Evolutionary conservation across 2,329 filamentous ascomycete genomes (phyloP), one percentile per base, ranked within the genome.

Genomic region (Sclerotiophoma versabilis): DNA sequence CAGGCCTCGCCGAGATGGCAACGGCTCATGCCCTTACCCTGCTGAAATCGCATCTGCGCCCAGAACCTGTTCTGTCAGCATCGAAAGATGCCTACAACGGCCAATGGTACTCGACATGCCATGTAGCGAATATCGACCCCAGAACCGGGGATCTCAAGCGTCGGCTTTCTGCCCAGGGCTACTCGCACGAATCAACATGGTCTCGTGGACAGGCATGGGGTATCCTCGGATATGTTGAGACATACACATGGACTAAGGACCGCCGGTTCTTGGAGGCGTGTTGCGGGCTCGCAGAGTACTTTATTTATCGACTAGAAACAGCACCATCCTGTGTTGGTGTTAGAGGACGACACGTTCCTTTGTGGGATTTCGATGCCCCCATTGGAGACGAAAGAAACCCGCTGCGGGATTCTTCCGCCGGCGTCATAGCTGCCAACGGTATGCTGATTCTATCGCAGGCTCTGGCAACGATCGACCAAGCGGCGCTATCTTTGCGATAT

Each of bases 331-430:
- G 56, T 44, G 56, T 63, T 4, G 20, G 49, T 29, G 45, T 55
- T 7, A 30, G 26, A 15, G 57, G 49, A 0, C 68, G 66, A 19
- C 60, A 65, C 0, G 75, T 81, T 0, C 77, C 78, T 2, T 73
- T 75, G 10, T 81, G 79, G 79, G 79, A 81, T 47, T 81, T 81
- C 43, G 76, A 81, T 55, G 80, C 79, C 0, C 81, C 80, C 46
- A 62, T 63, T 0, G 58, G 61, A 23, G 23, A 59, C 27, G 45
- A 51, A n/a, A 67, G 33, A 2, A 39, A 34, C 5, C 70, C 75
- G 23, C 73, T 76, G 1, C 65, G 73, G 1, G 79, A 80, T 44
- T 76, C 76, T 2, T 76, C 71, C 30, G 78, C 78, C 1, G 76
- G 75, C 0, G 50, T 77, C 4, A 73, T 79, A 12, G 72, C 76